A percentile compares a stretch with the other conserved stretches of the same genome.
Conservation (phyloP, 2,329 filamentous ascomycete species). For the Aspergillus sojae region DNA sequence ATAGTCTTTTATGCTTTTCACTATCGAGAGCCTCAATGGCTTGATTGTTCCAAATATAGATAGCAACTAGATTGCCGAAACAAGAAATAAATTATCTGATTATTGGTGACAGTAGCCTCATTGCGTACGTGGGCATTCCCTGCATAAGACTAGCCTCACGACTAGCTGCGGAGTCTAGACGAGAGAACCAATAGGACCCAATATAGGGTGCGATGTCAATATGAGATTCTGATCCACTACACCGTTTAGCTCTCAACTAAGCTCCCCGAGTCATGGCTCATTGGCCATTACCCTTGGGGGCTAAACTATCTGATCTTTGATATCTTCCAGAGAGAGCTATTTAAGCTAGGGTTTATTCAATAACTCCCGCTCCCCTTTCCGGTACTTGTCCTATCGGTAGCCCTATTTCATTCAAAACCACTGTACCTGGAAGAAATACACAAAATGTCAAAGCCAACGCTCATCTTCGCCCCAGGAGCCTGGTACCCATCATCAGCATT, state of each 20-base stretch:
- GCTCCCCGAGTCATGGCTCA: neutral
- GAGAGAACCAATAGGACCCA: neutral
- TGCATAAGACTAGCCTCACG: neutral
- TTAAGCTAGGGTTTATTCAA: neutral
- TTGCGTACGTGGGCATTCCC: neutral
- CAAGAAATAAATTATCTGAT: neutral
- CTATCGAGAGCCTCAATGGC: neutral
- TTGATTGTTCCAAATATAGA: neutral
- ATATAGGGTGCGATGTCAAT: neutral
- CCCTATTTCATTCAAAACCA: neutral
- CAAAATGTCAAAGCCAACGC: conserved; percentile 24
- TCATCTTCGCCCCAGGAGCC: conserved; percentile 35
- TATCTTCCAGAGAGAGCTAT: neutral
- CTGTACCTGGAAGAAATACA: neutral
- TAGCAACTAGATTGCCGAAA: neutral
- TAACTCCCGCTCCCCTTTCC: neutral
- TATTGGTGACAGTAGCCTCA: neutral
- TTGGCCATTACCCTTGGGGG: neutral
- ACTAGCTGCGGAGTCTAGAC: neutral
- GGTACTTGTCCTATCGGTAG: neutral
- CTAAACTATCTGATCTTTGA: neutral
- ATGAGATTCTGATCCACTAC: neutral
- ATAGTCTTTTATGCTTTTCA: neutral
- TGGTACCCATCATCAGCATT: conserved; percentile 37
- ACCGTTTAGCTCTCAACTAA: neutral